phyloP scores from a whole-genome alignment of 495 filamentous ascomycete species.

The Tricharina praecox region DNA sequence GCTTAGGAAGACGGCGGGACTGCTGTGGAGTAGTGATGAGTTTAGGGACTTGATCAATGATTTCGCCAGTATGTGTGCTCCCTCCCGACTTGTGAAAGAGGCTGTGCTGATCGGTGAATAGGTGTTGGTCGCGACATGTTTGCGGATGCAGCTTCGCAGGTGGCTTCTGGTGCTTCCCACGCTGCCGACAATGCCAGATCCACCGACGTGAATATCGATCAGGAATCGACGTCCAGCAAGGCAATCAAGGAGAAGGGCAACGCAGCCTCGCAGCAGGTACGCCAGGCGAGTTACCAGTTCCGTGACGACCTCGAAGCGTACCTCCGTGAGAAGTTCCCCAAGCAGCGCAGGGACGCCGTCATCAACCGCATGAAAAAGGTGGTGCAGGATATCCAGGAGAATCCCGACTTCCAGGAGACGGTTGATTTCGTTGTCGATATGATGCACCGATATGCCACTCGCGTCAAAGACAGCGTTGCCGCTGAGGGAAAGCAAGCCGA shows the following conservation, averaged over 20 bases:
- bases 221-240: background rate
- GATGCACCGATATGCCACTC: constrained; percentile 10
- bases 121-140: constrained; percentile 23
- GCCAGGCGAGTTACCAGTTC: constrained; percentile 8
- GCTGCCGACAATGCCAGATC: constrained; percentile 18
- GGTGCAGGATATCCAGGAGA: constrained; percentile 18
- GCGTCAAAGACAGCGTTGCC: constrained; percentile 9
- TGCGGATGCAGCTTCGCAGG: constrained; percentile 22
- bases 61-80: constrained; percentile 8
- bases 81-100: background rate
- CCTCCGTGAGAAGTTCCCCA: constrained; percentile 24
- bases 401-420: constrained; percentile 22
- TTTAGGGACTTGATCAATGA: constrained; percentile 22
- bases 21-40: constrained; percentile 24
- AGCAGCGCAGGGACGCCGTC: constrained; percentile 24
- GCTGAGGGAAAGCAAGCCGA: constrained; percentile 11
- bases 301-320: constrained; percentile 24
- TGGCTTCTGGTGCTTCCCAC: constrained; percentile 8
- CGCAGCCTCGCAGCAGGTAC: constrained; percentile 10
- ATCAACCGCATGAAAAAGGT: constrained; percentile 20
- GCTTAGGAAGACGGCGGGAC: constrained; percentile 13
- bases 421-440: constrained; percentile 22
- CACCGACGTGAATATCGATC: constrained; percentile 5
- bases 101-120: background rate
- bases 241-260: constrained; percentile 16